These are phyloP conservation scores for Trichoderma asperellum DNA, from an alignment of 2,329 filamentous ascomycete genomes.

Conservation along the genomic window DNA sequence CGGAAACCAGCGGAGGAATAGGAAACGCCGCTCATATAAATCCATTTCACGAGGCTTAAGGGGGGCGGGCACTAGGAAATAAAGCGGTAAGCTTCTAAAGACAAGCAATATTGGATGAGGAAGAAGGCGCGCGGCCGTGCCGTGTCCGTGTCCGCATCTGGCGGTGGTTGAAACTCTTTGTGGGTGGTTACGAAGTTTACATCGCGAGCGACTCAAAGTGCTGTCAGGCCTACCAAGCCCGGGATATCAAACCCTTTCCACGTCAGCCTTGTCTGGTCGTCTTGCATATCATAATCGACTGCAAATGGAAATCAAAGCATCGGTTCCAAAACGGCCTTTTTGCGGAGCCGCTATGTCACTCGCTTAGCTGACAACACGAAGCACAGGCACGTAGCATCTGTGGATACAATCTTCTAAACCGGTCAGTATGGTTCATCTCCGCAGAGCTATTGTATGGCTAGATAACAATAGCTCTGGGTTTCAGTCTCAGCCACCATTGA, in stretches of 20 bases:
- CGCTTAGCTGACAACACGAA: slow-evolving; percentile 61
- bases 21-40: neutral
- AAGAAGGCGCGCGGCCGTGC: neutral
- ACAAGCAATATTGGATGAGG: neutral
- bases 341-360: slow-evolving; percentile 77
- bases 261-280: slow-evolving; percentile 65
- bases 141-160: neutral
- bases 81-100: neutral
- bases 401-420: slow-evolving; percentile 9
- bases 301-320: slow-evolving; percentile 42
- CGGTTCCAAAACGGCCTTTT: slow-evolving; percentile 81
- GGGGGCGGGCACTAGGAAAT: neutral
- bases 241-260: slow-evolving; percentile 61
- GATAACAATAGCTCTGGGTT: slow-evolving; percentile 8
- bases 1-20: neutral
- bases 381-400: slow-evolving; percentile 64
- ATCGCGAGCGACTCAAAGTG: neutral
- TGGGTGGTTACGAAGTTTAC: neutral
- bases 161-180: neutral
- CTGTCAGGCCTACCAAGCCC: neutral
- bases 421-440: neutral
- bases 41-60: neutral
- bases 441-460: slow-evolving; percentile 12
- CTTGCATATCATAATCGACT: slow-evolving; percentile 72
- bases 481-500: slow-evolving; percentile 8